Evolutionary conservation across 2,329 filamentous ascomycete genomes (phyloP).

Genomic region (Diaporthe sp.): DNA sequence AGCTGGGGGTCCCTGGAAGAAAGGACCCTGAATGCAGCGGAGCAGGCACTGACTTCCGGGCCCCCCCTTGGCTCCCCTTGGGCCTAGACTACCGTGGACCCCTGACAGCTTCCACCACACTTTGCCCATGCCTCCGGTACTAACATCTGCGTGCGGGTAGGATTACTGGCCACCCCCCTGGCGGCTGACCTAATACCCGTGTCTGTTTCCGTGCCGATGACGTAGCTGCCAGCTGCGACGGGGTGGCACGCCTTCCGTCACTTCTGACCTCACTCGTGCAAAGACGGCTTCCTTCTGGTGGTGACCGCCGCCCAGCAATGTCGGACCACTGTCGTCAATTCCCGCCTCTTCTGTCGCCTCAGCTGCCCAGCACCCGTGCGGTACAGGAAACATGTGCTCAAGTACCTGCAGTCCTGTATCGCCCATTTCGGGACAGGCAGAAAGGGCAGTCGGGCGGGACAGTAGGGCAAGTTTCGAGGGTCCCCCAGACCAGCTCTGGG

Average conservation of each 20-base stretch:
- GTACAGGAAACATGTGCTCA: background rate
- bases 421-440: background rate
- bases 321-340: conserved; percentile 31
- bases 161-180: background rate
- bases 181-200: conserved; percentile 18
- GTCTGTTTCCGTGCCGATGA: conserved; percentile 29
- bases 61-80: conserved; percentile 5
- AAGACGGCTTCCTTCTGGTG: conserved; percentile 17
- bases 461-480: background rate
- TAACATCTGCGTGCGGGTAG: background rate
- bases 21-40: conserved; percentile 34
- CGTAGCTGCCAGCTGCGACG: conserved; percentile 32
- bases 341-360: conserved; percentile 22
- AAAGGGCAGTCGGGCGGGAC: background rate
- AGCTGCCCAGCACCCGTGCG: background rate
- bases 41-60: conserved; percentile 29
- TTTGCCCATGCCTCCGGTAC: background rate
- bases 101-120: conserved; percentile 9
- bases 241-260: conserved; percentile 39
- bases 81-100: conserved; percentile 28
- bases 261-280: conserved; percentile 39
- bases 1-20: conserved; percentile 15
- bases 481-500: background rate
- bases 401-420: background rate
- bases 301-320: conserved; percentile 25